Base-by-base conservation (phyloP, 2,329 filamentous ascomycete genomes). In the Alternaria novae-zelandiae region DNA sequence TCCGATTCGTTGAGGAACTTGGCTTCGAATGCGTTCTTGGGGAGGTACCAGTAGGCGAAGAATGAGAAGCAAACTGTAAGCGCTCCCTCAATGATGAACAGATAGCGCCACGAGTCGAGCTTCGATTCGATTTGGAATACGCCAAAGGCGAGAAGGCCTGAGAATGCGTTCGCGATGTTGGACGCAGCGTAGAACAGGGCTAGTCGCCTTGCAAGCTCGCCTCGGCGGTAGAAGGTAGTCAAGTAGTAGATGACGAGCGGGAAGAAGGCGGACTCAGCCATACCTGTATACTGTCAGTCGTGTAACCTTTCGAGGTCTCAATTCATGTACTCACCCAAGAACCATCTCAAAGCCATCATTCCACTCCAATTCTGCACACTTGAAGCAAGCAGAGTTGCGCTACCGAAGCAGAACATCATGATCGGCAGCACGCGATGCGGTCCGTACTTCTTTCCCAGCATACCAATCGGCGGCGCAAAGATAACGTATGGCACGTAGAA, bases 401-500 rank as follows among this genome's bases (percentile, higher is more conserved):
- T 83, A 8, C 90, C 90, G 73, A 92, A 93, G 43, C 77, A 83
- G 66, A 90, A 84, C 90, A 93, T 92, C 78, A 91, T 86, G 51
- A 88, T 77, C 0, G 90, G 89, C 9, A 93, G 80, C 10, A 90
- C 88, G 17, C 86, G 82, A 59, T 87, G 84, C 0, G 90, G 88
- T 0, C 89, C 89, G 71, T 85, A 90, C 64, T 86, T 89, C 81
- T 91, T 93, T 57, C 90, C 90, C 5, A 91, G 74, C 80, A 93
- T 89, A 12, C 83, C 84, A 43, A 92, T 78, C 2, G 89, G 87
- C 0, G 89, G 89, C 2, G 89, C 90, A 57, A 89, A 90, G 4
- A 93, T 74, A 36, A 92, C 90, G 74, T 91, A 93, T 0, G 91
- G 91, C 7, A 93, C 83, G 78, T 91, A 94, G 83, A 94, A 94